Conservation (phyloP, 2,329 filamentous ascomycete genomes). For the Neofusicoccum kwambonambiense region DNA sequence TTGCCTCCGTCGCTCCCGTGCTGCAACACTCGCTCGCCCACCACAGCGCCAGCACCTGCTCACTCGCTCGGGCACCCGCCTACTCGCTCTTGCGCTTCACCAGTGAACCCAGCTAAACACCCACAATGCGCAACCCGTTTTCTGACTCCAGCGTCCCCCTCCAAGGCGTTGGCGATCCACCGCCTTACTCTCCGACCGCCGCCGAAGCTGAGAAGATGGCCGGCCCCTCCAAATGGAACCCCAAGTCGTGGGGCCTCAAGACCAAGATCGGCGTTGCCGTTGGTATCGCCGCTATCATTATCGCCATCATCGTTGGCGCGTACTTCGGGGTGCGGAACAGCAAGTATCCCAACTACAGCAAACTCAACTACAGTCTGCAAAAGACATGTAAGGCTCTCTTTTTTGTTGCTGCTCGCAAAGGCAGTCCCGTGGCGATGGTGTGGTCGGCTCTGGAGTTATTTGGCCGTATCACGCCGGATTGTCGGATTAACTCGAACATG, state of each 20-base stretch:
- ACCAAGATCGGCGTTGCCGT: slow-evolving; percentile 51
- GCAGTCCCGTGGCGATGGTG: too few relatives aligned
- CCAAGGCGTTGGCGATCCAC: not conserved
- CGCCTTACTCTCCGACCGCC: not conserved
- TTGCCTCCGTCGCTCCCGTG: not conserved
- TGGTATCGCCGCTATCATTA: slow-evolving; percentile 54
- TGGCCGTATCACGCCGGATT: too few relatives aligned
- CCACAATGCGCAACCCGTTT: not conserved
- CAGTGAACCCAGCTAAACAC: too few relatives aligned
- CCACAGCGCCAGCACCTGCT: not conserved
- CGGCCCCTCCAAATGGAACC: slow-evolving; percentile 14
- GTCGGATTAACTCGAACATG: not conserved
- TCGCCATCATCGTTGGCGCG: slow-evolving; percentile 55
- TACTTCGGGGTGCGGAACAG: slow-evolving; percentile 12
- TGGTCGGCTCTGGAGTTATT: not conserved
- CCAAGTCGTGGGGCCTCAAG: slow-evolving; percentile 35
- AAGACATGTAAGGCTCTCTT: slow-evolving; percentile 62
- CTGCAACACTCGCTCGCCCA: not conserved
- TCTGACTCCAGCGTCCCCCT: slow-evolving; percentile 1
- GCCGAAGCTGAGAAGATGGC: not conserved
- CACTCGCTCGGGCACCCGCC: not conserved
- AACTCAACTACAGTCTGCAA: slow-evolving; percentile 10
- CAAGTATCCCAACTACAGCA: slow-evolving; percentile 16
- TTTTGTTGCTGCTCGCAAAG: slow-evolving; percentile 57
- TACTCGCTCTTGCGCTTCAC: not conserved